phyloP scores from a whole-genome alignment of 331 rosid species.

The Cucumis variabilis region DNA sequence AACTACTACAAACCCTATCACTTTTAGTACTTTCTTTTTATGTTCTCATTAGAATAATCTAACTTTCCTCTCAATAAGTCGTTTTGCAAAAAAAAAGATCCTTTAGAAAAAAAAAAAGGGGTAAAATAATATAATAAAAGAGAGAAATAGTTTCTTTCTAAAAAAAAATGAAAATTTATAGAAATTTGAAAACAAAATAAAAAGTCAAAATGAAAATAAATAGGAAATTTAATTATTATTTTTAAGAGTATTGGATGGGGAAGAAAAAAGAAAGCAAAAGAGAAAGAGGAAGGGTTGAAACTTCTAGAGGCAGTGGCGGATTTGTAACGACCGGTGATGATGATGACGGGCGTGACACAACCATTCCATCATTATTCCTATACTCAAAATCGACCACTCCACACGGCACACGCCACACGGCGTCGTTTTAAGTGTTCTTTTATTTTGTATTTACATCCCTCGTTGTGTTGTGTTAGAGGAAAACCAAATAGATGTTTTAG shows the following conservation, averaged over 20 bases:
- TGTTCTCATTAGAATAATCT: too few species aligned
- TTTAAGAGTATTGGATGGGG: background rate
- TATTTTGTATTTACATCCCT: too few species aligned
- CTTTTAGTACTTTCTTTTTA: background rate
- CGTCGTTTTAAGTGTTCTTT: background rate
- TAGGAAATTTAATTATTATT: background rate
- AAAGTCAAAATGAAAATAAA: slow-evolving; percentile 5
- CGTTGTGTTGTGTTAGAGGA: too few species aligned
- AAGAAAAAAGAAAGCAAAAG: too few species aligned
- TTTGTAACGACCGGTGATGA: background rate
- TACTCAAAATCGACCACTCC: background rate
- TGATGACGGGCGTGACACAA: slow-evolving; percentile 35
- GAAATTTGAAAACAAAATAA: background rate
- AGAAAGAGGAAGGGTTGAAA: background rate
- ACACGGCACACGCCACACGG: too few species aligned
- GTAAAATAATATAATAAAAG: background rate
- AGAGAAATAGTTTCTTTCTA: background rate
- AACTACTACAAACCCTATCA: background rate
- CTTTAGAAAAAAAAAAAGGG: background rate
- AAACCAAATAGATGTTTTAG: too few species aligned
- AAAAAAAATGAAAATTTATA: background rate
- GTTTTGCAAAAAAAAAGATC: background rate
- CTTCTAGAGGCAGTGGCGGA: slow-evolving; percentile 2
- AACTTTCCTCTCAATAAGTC: too few species aligned
- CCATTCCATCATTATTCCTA: slow-evolving; percentile 29